Evolutionary conservation across 306 rosid genomes (phyloP).

Genomic region (Quercus berberidifolia): DNA sequence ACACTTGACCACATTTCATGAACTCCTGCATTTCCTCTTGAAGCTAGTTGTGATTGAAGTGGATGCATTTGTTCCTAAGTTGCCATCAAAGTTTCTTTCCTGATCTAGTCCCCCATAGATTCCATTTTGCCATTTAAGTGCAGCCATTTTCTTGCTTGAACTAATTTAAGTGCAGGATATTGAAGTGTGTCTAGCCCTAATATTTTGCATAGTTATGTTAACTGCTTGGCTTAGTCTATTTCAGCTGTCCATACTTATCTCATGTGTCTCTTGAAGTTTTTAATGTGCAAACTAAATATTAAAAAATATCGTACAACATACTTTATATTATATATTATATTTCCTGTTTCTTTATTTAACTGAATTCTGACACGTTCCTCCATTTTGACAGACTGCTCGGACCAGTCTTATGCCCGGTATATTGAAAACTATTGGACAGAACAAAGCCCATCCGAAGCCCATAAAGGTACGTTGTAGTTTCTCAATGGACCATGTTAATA

Average conservation of each 20-base stretch:
- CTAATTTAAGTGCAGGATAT: not conserved
- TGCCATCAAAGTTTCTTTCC: not conserved
- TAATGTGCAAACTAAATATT: not conserved
- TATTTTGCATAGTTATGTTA: not conserved
- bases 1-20: not conserved
- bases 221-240: not conserved
- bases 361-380: constrained; percentile 2
- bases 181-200: not conserved
- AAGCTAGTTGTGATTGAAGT: not conserved
- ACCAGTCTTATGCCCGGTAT: constrained; percentile 90
- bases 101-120: not conserved
- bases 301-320: not conserved
- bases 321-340: not conserved
- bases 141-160: not conserved
- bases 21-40: not conserved
- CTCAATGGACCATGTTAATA: not conserved
- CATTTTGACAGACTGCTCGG: constrained; percentile 56
- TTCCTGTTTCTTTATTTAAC: not conserved
- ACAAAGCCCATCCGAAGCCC: constrained; percentile 95
- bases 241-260: not conserved
- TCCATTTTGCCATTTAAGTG: not conserved
- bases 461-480: constrained; percentile 56
- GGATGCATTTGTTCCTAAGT: not conserved
- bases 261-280: not conserved
- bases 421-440: constrained; percentile 78